Evolutionary conservation across 202 grass and related monocot genomes (phyloP).

Genomic region (Schoenoplectus tabernaemontani): DNA sequence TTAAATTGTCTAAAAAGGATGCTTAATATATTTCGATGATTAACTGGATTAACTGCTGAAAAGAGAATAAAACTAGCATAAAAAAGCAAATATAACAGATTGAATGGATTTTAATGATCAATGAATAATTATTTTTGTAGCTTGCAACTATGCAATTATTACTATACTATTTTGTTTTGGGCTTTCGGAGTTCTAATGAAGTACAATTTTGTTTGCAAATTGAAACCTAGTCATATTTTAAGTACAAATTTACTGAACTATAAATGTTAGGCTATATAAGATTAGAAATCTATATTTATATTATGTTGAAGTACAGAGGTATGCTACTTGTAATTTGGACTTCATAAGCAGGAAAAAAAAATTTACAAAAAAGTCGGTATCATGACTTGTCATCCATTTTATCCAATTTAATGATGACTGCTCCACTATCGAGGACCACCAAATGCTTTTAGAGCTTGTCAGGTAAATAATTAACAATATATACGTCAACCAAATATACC

Average conservation of each 20-base stretch:
- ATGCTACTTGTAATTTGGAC: constrained; percentile 1
- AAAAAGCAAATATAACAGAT: not conserved
- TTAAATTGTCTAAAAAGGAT: not conserved
- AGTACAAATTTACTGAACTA: not conserved
- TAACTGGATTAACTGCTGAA: not conserved
- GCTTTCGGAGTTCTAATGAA: not conserved
- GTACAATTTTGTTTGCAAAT: not conserved
- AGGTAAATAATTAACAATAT: not conserved
- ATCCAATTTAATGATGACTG: not conserved
- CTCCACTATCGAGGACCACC: not conserved
- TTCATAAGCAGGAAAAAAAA: not conserved
- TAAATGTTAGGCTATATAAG: constrained; percentile 12
- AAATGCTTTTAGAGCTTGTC: not conserved
- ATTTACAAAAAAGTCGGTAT: not conserved
- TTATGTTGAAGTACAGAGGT: not conserved
- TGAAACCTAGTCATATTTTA: not conserved
- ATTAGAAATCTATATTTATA: constrained; percentile 18
- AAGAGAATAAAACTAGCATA: not conserved
- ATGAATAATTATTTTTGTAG: not conserved
- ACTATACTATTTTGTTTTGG: not conserved
- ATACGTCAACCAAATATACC: constrained; percentile 28
- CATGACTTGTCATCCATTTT: not conserved
- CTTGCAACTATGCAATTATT: not conserved
- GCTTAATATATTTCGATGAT: not conserved
- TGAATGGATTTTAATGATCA: not conserved